A percentile compares a stretch with the other conserved stretches of the same genome.
Conservation (phyloP, 2,329 filamentous ascomycete species). For the Fusarium devonianum region DNA sequence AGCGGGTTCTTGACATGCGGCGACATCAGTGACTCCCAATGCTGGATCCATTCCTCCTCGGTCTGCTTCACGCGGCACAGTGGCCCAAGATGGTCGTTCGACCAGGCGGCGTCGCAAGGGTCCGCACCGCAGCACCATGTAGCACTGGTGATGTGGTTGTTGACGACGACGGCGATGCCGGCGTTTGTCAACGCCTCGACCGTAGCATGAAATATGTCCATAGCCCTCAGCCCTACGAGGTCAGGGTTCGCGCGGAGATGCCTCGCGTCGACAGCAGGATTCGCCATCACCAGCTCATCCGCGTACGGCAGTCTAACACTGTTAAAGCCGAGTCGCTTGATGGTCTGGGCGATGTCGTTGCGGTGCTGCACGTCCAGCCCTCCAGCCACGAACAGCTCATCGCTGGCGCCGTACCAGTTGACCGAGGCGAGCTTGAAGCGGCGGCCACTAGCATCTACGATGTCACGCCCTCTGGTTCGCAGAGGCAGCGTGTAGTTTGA, state of each 20-base stretch:
- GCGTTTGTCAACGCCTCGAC: slow-evolving; percentile 66
- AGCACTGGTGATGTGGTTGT: slow-evolving; percentile 74
- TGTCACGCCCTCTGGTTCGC: slow-evolving; percentile 64
- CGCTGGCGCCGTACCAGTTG: slow-evolving; percentile 77
- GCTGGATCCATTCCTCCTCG: slow-evolving; percentile 70
- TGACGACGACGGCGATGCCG: slow-evolving; percentile 70
- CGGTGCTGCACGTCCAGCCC: slow-evolving; percentile 71
- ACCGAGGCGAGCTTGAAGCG: slow-evolving; percentile 69
- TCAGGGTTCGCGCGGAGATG: slow-evolving; percentile 67
- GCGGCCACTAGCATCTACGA: slow-evolving; percentile 64
- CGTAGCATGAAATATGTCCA: slow-evolving; percentile 68
- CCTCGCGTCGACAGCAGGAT: slow-evolving; percentile 60
- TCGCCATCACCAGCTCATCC: slow-evolving; percentile 70
- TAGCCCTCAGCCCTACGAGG: slow-evolving; percentile 60
- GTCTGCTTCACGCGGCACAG: slow-evolving; percentile 69
- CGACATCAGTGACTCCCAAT: slow-evolving; percentile 71
- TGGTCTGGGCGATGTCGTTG: slow-evolving; percentile 64
- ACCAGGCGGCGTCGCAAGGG: slow-evolving; percentile 72
- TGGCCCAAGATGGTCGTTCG: slow-evolving; percentile 67
- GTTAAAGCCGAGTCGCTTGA: slow-evolving; percentile 71
- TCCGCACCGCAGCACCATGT: slow-evolving; percentile 74
- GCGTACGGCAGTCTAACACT: slow-evolving; percentile 73
- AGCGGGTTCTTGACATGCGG: slow-evolving; percentile 64
- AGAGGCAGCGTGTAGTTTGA: slow-evolving; percentile 63
- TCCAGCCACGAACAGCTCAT: slow-evolving; percentile 69